Conservation (phyloP, 2,329 filamentous ascomycete species). For the Colletotrichum acutatum region DNA sequence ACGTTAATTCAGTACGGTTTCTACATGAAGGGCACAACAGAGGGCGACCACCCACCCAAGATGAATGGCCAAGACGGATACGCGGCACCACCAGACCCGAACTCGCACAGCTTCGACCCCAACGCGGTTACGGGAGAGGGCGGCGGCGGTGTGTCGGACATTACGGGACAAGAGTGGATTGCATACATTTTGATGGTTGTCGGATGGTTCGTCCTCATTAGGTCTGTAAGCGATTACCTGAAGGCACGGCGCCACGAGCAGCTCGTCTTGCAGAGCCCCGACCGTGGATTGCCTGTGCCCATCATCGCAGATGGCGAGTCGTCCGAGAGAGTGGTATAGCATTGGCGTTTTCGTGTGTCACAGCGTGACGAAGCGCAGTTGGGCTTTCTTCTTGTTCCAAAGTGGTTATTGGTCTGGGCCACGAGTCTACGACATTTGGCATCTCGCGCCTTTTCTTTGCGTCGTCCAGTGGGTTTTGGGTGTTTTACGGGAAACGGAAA, state of each 20-base stretch:
- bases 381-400: neutral
- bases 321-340: conserved; percentile 78
- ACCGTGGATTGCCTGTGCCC: conserved; percentile 84
- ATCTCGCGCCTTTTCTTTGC: conserved; percentile 20
- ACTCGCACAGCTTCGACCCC: conserved; percentile 88
- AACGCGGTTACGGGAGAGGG: conserved; percentile 66
- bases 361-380: neutral
- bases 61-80: conserved; percentile 67
- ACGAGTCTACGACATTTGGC: conserved; percentile 3
- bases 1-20: conserved; percentile 98
- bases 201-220: conserved; percentile 97
- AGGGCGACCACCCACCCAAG: conserved; percentile 48
- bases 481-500: conserved; percentile 18
- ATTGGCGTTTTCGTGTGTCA: neutral
- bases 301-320: conserved; percentile 89
- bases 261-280: conserved; percentile 91
- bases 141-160: conserved; percentile 60
- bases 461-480: neutral
- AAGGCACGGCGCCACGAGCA: conserved; percentile 91
- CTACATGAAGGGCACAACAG: conserved; percentile 76
- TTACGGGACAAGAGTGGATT: conserved; percentile 86
- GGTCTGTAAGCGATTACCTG: conserved; percentile 91
- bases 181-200: conserved; percentile 96
- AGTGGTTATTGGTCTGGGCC: neutral
- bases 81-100: conserved; percentile 83